Evolutionary conservation across 2,329 filamentous ascomycete genomes (phyloP).

Genomic region (Epichloe scottii): DNA sequence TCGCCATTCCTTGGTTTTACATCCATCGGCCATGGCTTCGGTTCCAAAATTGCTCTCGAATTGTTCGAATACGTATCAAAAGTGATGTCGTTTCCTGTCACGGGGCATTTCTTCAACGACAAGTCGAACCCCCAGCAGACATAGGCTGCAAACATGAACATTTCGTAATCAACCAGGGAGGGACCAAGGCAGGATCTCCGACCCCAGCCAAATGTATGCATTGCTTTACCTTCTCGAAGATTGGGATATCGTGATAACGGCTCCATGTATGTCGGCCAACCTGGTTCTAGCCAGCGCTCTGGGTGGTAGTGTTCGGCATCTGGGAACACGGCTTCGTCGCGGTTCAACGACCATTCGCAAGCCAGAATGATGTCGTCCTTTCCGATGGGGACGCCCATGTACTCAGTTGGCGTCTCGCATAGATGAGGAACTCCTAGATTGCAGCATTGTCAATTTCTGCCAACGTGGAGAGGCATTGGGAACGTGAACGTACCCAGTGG

Average conservation of each 20-base stretch:
- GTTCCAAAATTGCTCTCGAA: slow-evolving; percentile 40
- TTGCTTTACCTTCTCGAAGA: slow-evolving; percentile 42
- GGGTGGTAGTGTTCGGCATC: slow-evolving; percentile 36
- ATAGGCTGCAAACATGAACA: slow-evolving; percentile 35
- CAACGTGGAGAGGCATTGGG: no score
- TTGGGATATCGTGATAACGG: slow-evolving; percentile 51
- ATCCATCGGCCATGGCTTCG: slow-evolving; percentile 31
- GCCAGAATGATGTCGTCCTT: slow-evolving; percentile 37
- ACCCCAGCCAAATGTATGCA: slow-evolving; percentile 49
- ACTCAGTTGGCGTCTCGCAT: slow-evolving; percentile 33
- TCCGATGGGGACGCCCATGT: slow-evolving; percentile 32
- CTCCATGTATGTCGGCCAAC: slow-evolving; percentile 52
- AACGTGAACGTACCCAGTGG: slow-evolving; percentile 21
- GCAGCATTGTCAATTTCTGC: no score
- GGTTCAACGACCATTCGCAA: slow-evolving; percentile 31
- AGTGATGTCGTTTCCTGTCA: slow-evolving; percentile 28
- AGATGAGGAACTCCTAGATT: slow-evolving; percentile 33
- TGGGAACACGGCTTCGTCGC: slow-evolving; percentile 25
- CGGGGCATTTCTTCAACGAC: slow-evolving; percentile 20
- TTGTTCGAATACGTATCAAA: slow-evolving; percentile 39
- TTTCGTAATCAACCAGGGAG: slow-evolving; percentile 35
- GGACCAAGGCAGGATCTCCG: not conserved
- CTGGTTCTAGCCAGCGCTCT: slow-evolving; percentile 49
- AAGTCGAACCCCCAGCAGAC: slow-evolving; percentile 39
- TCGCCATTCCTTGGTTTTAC: slow-evolving; percentile 27